These are phyloP conservation scores for Bipolaris oryzae DNA, from an alignment of 2,329 filamentous ascomycete genomes.

Conservation along the genomic window DNA sequence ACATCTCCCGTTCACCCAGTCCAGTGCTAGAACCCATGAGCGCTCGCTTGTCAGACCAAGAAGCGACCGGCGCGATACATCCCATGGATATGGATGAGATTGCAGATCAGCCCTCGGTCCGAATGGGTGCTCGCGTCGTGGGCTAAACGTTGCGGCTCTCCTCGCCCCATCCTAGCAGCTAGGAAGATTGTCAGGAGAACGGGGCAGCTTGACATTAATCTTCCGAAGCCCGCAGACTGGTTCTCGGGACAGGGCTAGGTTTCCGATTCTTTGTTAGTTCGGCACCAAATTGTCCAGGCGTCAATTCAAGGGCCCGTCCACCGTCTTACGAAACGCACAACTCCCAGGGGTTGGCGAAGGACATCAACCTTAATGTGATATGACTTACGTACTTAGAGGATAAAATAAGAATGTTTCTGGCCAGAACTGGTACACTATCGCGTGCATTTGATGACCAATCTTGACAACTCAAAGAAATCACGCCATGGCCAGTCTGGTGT, in stretches of 20 bases:
- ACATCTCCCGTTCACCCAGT: conserved; percentile 42
- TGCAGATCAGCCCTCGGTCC: conserved; percentile 39
- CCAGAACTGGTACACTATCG: background rate
- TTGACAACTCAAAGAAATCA: background rate
- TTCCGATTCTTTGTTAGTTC: background rate
- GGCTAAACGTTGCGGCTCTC: conserved; percentile 10
- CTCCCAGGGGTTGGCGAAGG: background rate
- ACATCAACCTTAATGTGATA: background rate
- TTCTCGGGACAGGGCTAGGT: conserved; percentile 1
- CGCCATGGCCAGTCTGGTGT: background rate
- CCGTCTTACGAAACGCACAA: background rate
- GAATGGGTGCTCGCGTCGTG: conserved; percentile 43
- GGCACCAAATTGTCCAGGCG: background rate
- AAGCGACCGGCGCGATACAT: conserved; percentile 25
- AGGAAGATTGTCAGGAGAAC: conserved; percentile 3
- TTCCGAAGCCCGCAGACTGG: conserved; percentile 1
- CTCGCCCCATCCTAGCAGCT: background rate
- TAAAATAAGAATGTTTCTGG: background rate
- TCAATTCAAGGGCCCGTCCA: background rate
- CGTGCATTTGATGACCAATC: background rate
- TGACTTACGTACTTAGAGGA: background rate
- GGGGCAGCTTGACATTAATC: background rate
- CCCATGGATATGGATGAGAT: conserved; percentile 32
- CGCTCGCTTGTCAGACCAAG: conserved; percentile 36
- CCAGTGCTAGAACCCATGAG: conserved; percentile 45